Evolutionary conservation across 257 asterid genomes (phyloP).

Genomic region (Nicotiana tomentosiformis): DNA sequence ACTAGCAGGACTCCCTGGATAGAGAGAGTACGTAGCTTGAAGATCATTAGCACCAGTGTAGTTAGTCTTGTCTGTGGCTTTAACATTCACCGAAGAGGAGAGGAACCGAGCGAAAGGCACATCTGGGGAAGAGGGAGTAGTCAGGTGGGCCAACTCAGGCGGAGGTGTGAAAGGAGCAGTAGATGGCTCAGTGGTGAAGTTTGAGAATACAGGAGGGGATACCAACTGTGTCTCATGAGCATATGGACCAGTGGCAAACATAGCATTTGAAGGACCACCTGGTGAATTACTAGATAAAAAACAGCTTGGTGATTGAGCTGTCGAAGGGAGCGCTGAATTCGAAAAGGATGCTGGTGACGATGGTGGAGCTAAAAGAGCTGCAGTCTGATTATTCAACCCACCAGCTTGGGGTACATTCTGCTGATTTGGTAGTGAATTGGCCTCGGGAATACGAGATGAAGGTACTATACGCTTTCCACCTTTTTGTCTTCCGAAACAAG

Average conservation of each 20-base stretch:
- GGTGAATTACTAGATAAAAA: conserved; percentile 77
- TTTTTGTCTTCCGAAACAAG: conserved; percentile 73
- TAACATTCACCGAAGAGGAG: conserved; percentile 47
- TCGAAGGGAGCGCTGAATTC: conserved; percentile 65
- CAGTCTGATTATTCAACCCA: conserved; percentile 57
- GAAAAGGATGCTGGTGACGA: conserved; percentile 86
- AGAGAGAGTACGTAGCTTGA: conserved; percentile 58
- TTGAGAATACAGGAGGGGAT: conserved; percentile 86
- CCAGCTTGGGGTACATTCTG: conserved; percentile 58
- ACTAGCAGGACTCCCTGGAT: conserved; percentile 78
- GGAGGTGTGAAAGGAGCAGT: conserved; percentile 91
- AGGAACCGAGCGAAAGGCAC: conserved; percentile 84
- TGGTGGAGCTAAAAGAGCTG: conserved; percentile 72
- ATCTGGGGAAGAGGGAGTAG: conserved; percentile 94
- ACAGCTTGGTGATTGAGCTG: conserved; percentile 76
- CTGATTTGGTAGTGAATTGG: conserved; percentile 44
- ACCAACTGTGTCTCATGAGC: conserved; percentile 82
- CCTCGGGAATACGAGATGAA: conserved; percentile 63
- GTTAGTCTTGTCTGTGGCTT: conserved; percentile 29
- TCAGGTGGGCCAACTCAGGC: conserved; percentile 73
- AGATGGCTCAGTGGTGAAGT: conserved; percentile 84
- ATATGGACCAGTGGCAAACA: conserved; percentile 79
- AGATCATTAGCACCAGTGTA: conserved; percentile 45
- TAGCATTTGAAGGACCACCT: conserved; percentile 55
- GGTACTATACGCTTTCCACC: conserved; percentile 84